A percentile compares a stretch with the other conserved stretches of the same genome.
phyloP scores from a whole-genome alignment of 2,329 filamentous ascomycete species.

The Cordyceps javanica region DNA sequence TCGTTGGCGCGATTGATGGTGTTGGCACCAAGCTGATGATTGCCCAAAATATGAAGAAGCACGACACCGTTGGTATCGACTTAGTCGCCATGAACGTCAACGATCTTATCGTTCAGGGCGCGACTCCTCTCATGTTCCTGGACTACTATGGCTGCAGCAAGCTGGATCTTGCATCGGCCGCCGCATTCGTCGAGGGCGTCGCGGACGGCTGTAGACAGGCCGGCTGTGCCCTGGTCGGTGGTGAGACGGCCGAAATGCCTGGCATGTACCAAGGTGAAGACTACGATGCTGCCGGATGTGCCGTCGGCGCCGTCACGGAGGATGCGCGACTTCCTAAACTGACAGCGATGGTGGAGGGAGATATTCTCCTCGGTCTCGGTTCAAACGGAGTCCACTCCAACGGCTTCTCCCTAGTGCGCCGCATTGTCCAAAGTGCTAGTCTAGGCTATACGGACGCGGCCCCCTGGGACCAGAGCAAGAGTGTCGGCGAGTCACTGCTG shows the following conservation, averaged over 20 bases:
- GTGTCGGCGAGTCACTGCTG: conserved; percentile 70
- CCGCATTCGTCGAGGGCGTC: conserved; percentile 85
- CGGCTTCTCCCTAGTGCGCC: conserved; percentile 92
- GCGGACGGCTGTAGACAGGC: conserved; percentile 80
- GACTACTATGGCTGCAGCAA: conserved; percentile 96
- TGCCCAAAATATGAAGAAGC: conserved; percentile 81
- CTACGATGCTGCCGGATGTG: conserved; percentile 40
- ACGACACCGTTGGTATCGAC: conserved; percentile 93
- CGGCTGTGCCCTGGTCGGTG: conserved; percentile 87
- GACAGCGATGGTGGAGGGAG: conserved; percentile 70
- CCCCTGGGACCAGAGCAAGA: conserved; percentile 64
- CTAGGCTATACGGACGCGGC: conserved; percentile 65
- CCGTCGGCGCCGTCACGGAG: conserved; percentile 18
- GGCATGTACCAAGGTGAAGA: conserved; percentile 84
- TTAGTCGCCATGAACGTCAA: conserved; percentile 99
- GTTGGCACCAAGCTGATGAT: conserved; percentile 97
- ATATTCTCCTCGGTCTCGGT: conserved; percentile 77
- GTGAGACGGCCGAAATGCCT: conserved; percentile 98
- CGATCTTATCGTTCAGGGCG: conserved; percentile 92
- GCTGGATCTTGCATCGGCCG: conserved; percentile 70
- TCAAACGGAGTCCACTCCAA: conserved; percentile 93
- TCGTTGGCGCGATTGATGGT: conserved; percentile 94
- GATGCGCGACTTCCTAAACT: conserved; percentile 69
- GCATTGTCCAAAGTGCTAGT: conserved; percentile 69
- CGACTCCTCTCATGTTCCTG: conserved; percentile 90